phyloP scores from a whole-genome alignment of 352 stramenopile species.

The Globisporangium cystogenes region DNA sequence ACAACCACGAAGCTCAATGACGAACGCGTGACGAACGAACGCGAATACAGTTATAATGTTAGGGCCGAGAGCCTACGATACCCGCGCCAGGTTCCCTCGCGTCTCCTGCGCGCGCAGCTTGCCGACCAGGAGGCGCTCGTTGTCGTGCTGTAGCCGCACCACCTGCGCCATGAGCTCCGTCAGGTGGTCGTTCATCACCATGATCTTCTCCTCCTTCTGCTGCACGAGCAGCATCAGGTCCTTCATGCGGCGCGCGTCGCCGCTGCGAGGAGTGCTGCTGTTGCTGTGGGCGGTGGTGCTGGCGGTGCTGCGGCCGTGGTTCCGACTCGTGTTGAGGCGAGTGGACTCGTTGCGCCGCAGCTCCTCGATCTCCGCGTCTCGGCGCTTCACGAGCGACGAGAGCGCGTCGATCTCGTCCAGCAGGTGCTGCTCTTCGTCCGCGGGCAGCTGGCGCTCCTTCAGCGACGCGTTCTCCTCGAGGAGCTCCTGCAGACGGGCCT shows the following conservation, averaged over 20 bases:
- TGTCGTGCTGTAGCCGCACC: slow-evolving; percentile 66
- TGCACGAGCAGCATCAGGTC: slow-evolving; percentile 42
- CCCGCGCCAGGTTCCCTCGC: slow-evolving; percentile 1
- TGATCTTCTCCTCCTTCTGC: slow-evolving; percentile 75
- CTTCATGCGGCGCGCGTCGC: slow-evolving; percentile 35
- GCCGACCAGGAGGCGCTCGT: slow-evolving; percentile 49
- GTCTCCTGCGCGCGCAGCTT: slow-evolving; percentile 12
- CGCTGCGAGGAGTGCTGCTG: slow-evolving; percentile 9
- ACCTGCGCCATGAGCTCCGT: slow-evolving; percentile 79
- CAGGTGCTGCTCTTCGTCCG: slow-evolving; percentile 39
- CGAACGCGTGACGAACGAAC: background rate
- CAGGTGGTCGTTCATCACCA: slow-evolving; percentile 82
- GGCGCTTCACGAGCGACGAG: slow-evolving; percentile 35
- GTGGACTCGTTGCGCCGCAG: slow-evolving; percentile 19
- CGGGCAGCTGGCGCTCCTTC: slow-evolving; percentile 36
- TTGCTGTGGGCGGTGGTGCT: slow-evolving; percentile 2
- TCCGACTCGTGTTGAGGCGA: slow-evolving; percentile 5
- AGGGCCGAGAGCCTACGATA: background rate
- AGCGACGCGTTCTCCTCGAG: slow-evolving; percentile 43
- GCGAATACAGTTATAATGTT: background rate
- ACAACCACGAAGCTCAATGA: too few species aligned
- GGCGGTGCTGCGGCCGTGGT: background rate
- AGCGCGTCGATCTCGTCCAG: slow-evolving; percentile 50
- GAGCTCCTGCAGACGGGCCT: slow-evolving; percentile 41
- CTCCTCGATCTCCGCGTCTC: slow-evolving; percentile 40